Percentiles rank a stretch among this genome's conserved stretches.
phyloP scores from a whole-genome alignment of 2,329 filamentous ascomycete genomes.

The Lachnellula cervina region DNA sequence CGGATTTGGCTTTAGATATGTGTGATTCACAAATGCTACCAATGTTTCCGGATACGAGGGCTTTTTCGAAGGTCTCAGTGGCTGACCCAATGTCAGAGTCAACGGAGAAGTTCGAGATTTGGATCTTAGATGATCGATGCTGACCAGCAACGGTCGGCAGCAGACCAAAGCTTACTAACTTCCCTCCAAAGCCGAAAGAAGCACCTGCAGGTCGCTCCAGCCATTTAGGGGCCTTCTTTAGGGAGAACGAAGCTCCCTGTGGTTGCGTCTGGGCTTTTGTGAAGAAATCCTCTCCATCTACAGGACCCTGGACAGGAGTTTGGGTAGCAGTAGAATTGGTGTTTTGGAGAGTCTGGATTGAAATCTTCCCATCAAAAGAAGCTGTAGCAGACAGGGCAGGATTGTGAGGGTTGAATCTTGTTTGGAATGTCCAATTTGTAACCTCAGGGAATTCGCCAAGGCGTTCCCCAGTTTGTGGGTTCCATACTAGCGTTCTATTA shows the following conservation, averaged over 20 bases:
- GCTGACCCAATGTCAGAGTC: conserved; percentile 80
- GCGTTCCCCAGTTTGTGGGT: conserved; percentile 81
- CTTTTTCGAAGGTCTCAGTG: conserved; percentile 81
- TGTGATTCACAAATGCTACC: conserved; percentile 74
- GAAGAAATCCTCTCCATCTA: conserved; percentile 96
- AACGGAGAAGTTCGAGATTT: conserved; percentile 82
- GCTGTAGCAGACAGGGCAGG: conserved; percentile 90
- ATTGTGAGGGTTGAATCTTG: conserved; percentile 89
- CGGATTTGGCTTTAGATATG: conserved; percentile 67
- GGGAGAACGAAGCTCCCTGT: conserved; percentile 82
- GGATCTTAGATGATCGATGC: conserved; percentile 66
- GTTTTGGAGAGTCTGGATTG: conserved; percentile 89
- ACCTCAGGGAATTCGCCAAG: conserved; percentile 94
- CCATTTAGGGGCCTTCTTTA: conserved; percentile 85
- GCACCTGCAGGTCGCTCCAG: conserved; percentile 78
- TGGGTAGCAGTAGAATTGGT: conserved; percentile 75
- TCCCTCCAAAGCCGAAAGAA: conserved; percentile 93
- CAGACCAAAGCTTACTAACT: conserved; percentile 71
- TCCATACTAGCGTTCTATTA: conserved; percentile 93
- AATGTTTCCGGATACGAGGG: conserved; percentile 73
- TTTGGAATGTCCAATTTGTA: conserved; percentile 99
- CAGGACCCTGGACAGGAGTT: conserved; percentile 57
- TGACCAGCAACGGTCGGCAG: conserved; percentile 56
- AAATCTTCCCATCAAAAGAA: conserved; percentile 95
- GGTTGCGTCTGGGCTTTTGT: conserved; percentile 87